Base-by-base conservation (phyloP, 305 asterid species). In the Plantago coronopus region DNA sequence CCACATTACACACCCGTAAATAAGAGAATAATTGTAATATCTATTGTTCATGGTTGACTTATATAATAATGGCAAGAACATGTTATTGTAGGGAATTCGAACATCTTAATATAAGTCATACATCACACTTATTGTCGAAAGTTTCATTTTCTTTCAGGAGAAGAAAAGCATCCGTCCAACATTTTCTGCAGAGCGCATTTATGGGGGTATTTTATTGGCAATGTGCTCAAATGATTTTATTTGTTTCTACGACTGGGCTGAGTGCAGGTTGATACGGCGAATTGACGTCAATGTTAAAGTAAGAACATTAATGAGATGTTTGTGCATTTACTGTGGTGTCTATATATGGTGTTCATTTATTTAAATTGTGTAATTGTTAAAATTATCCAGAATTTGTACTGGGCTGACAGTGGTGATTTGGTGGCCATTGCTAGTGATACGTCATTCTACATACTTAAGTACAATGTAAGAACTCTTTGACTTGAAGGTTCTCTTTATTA, bases 401-500 rank as follows among this genome's bases (percentile, higher is more conserved):
- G 99, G 99, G 99, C 96, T 68, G 99, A 94, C 69, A 85, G 99
- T 51, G 99, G 97, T 63, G 99, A 94, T 86, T 71, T 94, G 72
- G 91, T 94, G 80, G 78, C 99, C 74, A 81, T 83, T 74, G 78
- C 87, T 64, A 83, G 91, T 50, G 91, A 83, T 44, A 11, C 85
- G 46, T 81, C 91, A 66, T 81, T 78, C 76, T 83, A 83, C 79
- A 76, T 83, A 69, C 91, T 83, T 5, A 83, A 89, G 74, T 89
- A 67, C 73, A 87, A 83, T 68, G 97, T 89, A 75, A 78, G 88
- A 65, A 50, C 57, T 63, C 63, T 40, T 43, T 44, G 23, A 61
- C 66, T 17, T 46, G 60, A 50, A 46, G 50, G 17, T 34, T 64
- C 23, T 20, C 19, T 5, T 55, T 42, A 34, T 68, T 17, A 48